phyloP scores from a whole-genome alignment of 306 rosid species.

The Mimosa bimucronata region DNA sequence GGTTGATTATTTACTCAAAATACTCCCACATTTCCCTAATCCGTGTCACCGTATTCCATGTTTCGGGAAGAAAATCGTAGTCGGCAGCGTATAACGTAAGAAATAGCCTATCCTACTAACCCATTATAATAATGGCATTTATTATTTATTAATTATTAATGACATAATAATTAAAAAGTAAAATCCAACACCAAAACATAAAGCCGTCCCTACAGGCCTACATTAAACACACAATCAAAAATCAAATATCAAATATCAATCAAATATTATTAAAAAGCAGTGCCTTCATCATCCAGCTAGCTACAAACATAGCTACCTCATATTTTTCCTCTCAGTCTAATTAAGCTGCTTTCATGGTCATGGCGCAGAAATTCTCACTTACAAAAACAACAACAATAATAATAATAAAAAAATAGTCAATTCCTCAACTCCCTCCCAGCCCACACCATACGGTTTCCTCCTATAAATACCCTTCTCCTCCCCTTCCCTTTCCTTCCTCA shows the following conservation, averaged over 20 bases:
- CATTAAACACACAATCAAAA: conserved; percentile 19
- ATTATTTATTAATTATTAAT: too few species aligned
- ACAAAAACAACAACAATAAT: too few species aligned
- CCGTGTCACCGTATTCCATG: conserved; percentile 40
- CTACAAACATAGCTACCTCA: neutral
- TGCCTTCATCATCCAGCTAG: neutral
- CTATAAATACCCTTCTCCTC: conserved; percentile 54
- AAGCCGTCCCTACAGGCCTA: conserved; percentile 49
- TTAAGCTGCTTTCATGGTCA: conserved; percentile 40
- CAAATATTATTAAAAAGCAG: too few species aligned
- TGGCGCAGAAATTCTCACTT: conserved; percentile 30
- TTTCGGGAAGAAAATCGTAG: conserved; percentile 43
- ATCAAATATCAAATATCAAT: too few species aligned
- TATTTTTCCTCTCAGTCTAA: conserved; percentile 20
- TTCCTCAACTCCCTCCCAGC: conserved; percentile 29
- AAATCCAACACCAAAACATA: neutral
- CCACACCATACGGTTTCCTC: conserved; percentile 22
- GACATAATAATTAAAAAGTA: neutral
- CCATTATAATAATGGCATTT: conserved; percentile 14
- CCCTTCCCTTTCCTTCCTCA: conserved; percentile 36
- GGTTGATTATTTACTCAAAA: conserved; percentile 2
- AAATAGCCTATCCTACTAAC: conserved; percentile 20
- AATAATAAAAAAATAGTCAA: neutral
- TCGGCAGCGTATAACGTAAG: conserved; percentile 63
- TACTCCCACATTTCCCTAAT: neutral